Conservation (phyloP, 805 yeast genomes). For the Candida parachauliodes region DNA sequence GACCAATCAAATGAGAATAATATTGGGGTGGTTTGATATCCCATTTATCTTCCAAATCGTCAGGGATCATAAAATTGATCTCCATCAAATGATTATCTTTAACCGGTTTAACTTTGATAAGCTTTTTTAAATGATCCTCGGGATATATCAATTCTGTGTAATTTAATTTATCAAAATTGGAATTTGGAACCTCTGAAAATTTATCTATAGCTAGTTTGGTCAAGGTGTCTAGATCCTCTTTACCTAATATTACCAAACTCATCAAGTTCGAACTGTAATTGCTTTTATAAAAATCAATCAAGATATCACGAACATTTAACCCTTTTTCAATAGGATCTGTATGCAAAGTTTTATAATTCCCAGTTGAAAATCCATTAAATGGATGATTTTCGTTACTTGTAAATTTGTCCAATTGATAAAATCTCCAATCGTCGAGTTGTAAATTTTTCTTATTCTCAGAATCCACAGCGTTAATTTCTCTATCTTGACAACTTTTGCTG, state of each 20-base stretch:
- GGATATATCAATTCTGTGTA: constrained; percentile 50
- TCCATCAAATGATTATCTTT: constrained; percentile 72
- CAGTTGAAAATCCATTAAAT: constrained; percentile 84
- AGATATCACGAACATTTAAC: constrained; percentile 74
- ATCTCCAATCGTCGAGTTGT: constrained; percentile 86
- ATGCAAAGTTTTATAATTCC: constrained; percentile 74
- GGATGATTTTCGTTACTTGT: constrained; percentile 77
- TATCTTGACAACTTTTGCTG: constrained; percentile 67
- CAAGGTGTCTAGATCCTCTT: constrained; percentile 70
- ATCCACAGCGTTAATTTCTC: constrained; percentile 93
- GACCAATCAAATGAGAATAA: constrained; percentile 82
- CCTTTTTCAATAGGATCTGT: constrained; percentile 58
- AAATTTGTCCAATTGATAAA: constrained; percentile 78
- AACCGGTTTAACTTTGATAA: constrained; percentile 73
- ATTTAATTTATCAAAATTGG: constrained; percentile 39
- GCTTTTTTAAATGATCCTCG: constrained; percentile 44
- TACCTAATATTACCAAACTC: constrained; percentile 82
- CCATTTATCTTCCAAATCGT: constrained; percentile 59
- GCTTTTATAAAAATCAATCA: constrained; percentile 66
- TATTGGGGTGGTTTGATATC: constrained; percentile 66
- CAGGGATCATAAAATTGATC: constrained; percentile 71
- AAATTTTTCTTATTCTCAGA: constrained; percentile 93
- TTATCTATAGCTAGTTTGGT: constrained; percentile 65
- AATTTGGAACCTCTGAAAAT: constrained; percentile 62
- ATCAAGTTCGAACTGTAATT: constrained; percentile 84